Evolutionary conservation across 148 eudicot genomes (phyloP).

Genomic region (Agrostemma githago): DNA sequence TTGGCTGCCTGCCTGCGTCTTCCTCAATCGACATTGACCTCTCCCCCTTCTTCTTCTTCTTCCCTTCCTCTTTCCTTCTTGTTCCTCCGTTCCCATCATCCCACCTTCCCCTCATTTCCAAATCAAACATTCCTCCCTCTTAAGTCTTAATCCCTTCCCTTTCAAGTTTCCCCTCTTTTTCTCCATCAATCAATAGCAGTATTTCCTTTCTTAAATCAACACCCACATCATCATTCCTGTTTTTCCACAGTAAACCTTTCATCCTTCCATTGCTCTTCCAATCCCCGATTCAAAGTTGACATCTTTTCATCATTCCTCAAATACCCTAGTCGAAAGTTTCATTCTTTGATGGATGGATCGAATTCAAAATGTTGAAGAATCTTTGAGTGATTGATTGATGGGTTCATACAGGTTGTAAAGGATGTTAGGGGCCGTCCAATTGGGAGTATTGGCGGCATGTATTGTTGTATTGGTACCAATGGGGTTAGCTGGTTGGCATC

Average conservation of each 20-base stretch:
- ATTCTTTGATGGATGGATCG: too few species aligned
- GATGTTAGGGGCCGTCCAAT: constrained; percentile 86
- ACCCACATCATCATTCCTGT: too few species aligned
- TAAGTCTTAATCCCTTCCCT: neutral
- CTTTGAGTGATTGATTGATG: neutral
- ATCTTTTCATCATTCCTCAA: too few species aligned
- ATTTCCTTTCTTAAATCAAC: too few species aligned
- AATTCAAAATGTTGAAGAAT: neutral
- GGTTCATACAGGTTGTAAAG: neutral
- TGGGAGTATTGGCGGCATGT: constrained; percentile 80
- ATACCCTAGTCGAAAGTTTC: neutral
- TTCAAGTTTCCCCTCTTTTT: neutral
- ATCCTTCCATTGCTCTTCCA: too few species aligned
- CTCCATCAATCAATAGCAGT: too few species aligned
- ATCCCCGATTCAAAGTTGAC: neutral
- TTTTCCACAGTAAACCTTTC: neutral
- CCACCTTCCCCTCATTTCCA: neutral
- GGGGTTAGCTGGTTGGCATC: constrained; percentile 93
- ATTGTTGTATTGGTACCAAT: constrained; percentile 81
- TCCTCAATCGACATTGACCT: neutral
- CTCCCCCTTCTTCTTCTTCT: neutral
- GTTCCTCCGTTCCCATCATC: neutral
- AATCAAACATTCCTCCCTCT: neutral
- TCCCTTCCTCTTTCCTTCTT: neutral
- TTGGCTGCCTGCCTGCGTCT: neutral